phyloP scores from a whole-genome alignment of 768 basidiomycete species.

The Agrocybe pediades region DNA sequence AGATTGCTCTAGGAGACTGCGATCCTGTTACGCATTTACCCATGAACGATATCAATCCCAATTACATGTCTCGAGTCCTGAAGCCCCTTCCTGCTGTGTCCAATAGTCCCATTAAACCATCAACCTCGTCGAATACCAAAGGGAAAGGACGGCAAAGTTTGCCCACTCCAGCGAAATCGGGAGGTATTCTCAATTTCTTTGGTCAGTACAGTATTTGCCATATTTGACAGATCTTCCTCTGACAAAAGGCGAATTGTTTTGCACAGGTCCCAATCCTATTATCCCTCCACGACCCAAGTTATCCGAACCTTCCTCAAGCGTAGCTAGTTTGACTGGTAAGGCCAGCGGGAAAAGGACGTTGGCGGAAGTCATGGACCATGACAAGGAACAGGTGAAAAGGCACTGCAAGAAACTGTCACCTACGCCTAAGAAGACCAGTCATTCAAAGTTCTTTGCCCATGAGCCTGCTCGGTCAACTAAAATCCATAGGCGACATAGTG shows the following conservation, averaged over 20 bases:
- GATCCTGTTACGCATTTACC: conserved; percentile 70
- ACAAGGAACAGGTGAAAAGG: conserved; percentile 52
- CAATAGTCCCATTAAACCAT: conserved; percentile 19
- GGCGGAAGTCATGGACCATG: conserved; percentile 69
- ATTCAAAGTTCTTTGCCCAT: conserved; percentile 35
- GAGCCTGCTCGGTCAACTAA: conserved; percentile 9
- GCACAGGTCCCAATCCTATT: conserved; percentile 42
- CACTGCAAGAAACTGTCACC: conserved; percentile 22
- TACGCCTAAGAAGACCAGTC: conserved; percentile 16
- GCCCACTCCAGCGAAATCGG: conserved; percentile 15
- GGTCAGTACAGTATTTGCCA: conserved; percentile 38
- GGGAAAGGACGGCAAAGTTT: conserved; percentile 45
- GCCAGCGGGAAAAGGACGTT: conserved; percentile 79
- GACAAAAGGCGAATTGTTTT: not conserved
- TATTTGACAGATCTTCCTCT: not conserved
- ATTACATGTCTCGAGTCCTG: conserved; percentile 53
- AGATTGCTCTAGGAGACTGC: conserved; percentile 66
- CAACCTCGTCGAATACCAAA: conserved; percentile 41
- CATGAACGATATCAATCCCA: conserved; percentile 80
- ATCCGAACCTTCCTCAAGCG: no score
- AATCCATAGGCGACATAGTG: conserved; percentile 20
- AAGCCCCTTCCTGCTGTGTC: conserved; percentile 35
- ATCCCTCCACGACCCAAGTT: conserved; percentile 33
- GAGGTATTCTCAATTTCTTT: conserved; percentile 63
- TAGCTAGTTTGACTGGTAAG: conserved; percentile 44